A percentile compares a stretch with the other conserved stretches of the same genome.
phyloP scores from a whole-genome alignment of 73 alveolate species.

The Paramecium tetraurelia region DNA sequence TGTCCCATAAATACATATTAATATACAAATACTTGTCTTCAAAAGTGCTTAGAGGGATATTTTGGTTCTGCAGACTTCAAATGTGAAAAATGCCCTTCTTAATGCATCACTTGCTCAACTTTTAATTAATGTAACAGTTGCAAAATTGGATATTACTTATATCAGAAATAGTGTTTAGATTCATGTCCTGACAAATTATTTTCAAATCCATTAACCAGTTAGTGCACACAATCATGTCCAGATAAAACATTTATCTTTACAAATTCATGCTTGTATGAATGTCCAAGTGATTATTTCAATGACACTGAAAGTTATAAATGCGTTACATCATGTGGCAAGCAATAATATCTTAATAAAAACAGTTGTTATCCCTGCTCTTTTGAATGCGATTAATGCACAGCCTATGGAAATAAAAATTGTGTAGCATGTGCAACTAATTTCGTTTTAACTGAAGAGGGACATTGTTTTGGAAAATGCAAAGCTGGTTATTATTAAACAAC shows the following conservation, averaged over 20 bases:
- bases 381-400: background rate
- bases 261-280: background rate
- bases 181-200: background rate
- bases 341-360: background rate
- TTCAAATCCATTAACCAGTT: background rate
- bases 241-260: background rate
- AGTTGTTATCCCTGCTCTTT: background rate
- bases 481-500: background rate
- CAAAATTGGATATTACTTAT: background rate
- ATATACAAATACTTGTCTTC: background rate
- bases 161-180: background rate
- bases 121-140: background rate
- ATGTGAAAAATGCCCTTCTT: background rate
- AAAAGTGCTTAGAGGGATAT: background rate
- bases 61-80: background rate
- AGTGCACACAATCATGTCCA: background rate
- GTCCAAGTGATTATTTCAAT: background rate
- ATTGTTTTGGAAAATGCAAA: background rate
- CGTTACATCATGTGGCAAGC: background rate
- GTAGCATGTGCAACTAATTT: background rate
- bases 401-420: background rate
- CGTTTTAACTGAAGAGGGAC: background rate
- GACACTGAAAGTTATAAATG: background rate
- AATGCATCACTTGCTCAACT: background rate
- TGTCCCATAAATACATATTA: background rate